A percentile compares a stretch with the other conserved stretches of the same genome.
Evolutionary conservation across 768 basidiomycete species (phyloP).

Genomic region (Phanerodontia chrysosporium): DNA sequence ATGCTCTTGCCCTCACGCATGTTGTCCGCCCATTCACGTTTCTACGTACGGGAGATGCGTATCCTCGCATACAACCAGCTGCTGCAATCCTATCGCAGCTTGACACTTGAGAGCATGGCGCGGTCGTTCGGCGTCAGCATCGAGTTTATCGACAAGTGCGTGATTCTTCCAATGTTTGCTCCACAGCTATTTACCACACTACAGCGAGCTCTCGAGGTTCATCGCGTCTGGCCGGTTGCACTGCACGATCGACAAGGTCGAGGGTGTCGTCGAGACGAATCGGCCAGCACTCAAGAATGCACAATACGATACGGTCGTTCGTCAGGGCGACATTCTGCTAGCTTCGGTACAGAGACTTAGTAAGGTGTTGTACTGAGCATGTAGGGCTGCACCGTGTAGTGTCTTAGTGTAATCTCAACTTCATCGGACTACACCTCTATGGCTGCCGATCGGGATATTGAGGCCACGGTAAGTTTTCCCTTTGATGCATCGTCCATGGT

Average conservation of each 20-base stretch:
- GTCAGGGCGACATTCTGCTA: conserved; percentile 86
- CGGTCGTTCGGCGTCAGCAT: conserved; percentile 86
- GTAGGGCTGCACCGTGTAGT: neutral
- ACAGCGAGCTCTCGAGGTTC: conserved; percentile 86
- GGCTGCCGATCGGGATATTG: neutral
- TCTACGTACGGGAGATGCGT: conserved; percentile 93
- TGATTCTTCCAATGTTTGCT: conserved; percentile 16
- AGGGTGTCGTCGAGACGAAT: conserved; percentile 90
- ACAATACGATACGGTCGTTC: conserved; percentile 90
- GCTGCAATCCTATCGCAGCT: conserved; percentile 84
- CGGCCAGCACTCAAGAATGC: conserved; percentile 71
- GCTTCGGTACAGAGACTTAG: conserved; percentile 86
- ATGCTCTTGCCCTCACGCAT: conserved; percentile 85
- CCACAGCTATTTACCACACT: neutral
- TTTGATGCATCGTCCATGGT: no score
- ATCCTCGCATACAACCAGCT: conserved; percentile 90
- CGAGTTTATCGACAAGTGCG: conserved; percentile 83
- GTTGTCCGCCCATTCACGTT: conserved; percentile 81
- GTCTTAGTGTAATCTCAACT: neutral
- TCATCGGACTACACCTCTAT: neutral
- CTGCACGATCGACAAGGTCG: conserved; percentile 92
- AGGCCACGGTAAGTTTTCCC: no score
- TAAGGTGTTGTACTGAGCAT: conserved; percentile 65
- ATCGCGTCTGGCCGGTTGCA: conserved; percentile 84
- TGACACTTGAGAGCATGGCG: conserved; percentile 84